Conservation (phyloP, 768 basidiomycete genomes). For the Cyathus striatus region DNA sequence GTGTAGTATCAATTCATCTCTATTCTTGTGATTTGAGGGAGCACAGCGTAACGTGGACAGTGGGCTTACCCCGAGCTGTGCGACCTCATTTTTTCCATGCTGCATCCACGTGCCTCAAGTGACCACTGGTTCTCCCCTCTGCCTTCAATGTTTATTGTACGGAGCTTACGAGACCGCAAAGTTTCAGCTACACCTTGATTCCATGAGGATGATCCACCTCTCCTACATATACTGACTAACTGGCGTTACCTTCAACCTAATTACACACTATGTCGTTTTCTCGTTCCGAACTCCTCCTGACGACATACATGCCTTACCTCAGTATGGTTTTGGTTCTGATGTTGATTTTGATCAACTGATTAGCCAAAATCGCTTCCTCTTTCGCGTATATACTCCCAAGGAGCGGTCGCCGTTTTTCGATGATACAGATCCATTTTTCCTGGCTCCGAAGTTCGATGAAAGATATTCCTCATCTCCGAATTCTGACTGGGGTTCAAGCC, state of each 20-base stretch:
- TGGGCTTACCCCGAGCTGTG: no score
- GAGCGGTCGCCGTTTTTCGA: slow-evolving; percentile 48
- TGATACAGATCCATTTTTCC: slow-evolving; percentile 56
- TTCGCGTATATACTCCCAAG: slow-evolving; percentile 77
- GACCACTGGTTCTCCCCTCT: no score
- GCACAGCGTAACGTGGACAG: no score
- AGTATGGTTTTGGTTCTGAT: slow-evolving; percentile 67
- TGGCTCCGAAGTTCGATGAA: slow-evolving; percentile 62
- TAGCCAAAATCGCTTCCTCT: slow-evolving; percentile 66
- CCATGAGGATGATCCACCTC: slow-evolving; percentile 24
- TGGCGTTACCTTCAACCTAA: slow-evolving; percentile 1
- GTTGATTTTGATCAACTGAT: slow-evolving; percentile 58
- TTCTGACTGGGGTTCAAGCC: slow-evolving; percentile 18
- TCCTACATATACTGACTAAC: slow-evolving; percentile 11
- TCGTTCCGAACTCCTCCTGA: slow-evolving; percentile 15
- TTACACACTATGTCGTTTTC: slow-evolving; percentile 18
- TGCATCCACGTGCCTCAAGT: slow-evolving; percentile 31
- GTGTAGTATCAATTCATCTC: no score
- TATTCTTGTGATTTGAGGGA: no score
- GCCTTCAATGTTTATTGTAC: slow-evolving; percentile 8
- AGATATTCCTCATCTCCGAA: slow-evolving; percentile 30
- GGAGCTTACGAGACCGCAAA: no score
- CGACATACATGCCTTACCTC: slow-evolving; percentile 43
- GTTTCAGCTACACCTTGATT: slow-evolving; percentile 23
- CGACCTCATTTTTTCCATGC: slow-evolving; percentile 1